Evolutionary conservation across 768 basidiomycete genomes (phyloP).

Genomic region (Boletus tomentosulus): DNA sequence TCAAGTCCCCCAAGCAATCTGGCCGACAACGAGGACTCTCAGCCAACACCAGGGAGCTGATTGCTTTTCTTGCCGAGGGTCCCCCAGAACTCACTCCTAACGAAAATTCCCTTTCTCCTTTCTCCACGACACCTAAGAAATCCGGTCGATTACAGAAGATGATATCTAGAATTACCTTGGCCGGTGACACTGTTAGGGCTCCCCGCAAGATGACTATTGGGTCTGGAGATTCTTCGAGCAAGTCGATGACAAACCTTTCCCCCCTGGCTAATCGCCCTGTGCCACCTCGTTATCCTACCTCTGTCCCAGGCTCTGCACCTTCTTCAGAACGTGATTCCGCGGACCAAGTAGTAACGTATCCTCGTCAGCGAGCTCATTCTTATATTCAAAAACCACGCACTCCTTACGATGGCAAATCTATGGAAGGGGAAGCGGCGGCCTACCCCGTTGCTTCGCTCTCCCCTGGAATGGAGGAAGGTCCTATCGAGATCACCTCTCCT

Average conservation of each 20-base stretch:
- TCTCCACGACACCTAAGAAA: conserved; percentile 35
- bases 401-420: conserved; percentile 14
- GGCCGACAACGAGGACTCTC: conserved; percentile 38
- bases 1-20: conserved; percentile 39
- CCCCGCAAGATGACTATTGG: conserved; percentile 33
- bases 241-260: conserved; percentile 40
- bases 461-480: conserved; percentile 3
- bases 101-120: conserved; percentile 42
- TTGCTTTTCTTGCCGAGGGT: conserved; percentile 57
- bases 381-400: conserved; percentile 19
- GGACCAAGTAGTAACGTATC: conserved; percentile 13
- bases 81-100: conserved; percentile 41
- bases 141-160: conserved; percentile 71
- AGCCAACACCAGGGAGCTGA: conserved; percentile 43
- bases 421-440: conserved; percentile 6
- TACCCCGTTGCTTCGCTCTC: conserved; percentile 6
- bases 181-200: conserved; percentile 28
- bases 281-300: conserved; percentile 51
- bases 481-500: not conserved
- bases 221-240: conserved; percentile 21
- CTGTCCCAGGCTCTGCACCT: conserved; percentile 44
- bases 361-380: conserved; percentile 29
- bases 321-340: conserved; percentile 31
- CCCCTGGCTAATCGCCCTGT: conserved; percentile 56
- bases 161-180: conserved; percentile 72